Evolutionary conservation across 345 rosid genomes (phyloP).

Genomic region (Gossypium arboreum): DNA sequence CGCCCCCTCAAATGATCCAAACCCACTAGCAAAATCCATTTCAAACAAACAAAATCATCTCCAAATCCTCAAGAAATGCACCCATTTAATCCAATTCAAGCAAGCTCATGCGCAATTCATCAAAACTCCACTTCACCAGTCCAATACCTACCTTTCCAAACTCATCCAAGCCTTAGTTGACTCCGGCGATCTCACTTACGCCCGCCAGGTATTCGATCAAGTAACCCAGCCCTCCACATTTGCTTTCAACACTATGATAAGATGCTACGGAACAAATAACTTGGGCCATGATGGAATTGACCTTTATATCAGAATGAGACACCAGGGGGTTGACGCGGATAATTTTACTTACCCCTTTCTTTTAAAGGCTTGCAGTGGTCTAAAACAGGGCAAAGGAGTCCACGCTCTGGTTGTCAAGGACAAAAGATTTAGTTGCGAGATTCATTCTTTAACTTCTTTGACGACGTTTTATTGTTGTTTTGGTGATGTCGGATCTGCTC

Average conservation of each 20-base stretch:
- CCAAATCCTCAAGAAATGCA: slow-evolving; percentile 15
- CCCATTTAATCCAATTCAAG: slow-evolving; percentile 25
- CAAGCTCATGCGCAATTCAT: slow-evolving; percentile 23
- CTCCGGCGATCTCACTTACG: slow-evolving; percentile 20
- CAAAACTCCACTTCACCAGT: neutral
- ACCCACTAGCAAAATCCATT: neutral
- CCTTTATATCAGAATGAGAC: slow-evolving; percentile 20
- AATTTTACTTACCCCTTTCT: slow-evolving; percentile 25
- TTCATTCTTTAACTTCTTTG: slow-evolving; percentile 25
- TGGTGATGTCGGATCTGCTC: slow-evolving; percentile 23
- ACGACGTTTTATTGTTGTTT: slow-evolving; percentile 16
- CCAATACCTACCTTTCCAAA: slow-evolving; percentile 21
- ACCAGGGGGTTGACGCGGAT: slow-evolving; percentile 18
- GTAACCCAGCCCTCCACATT: slow-evolving; percentile 17
- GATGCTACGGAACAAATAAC: slow-evolving; percentile 18
- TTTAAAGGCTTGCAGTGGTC: slow-evolving; percentile 24
- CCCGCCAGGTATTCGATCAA: slow-evolving; percentile 18
- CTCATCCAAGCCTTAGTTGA: slow-evolving; percentile 20
- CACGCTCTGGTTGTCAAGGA: slow-evolving; percentile 25
- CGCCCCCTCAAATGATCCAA: slow-evolving; percentile 6
- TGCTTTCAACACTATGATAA: slow-evolving; percentile 24
- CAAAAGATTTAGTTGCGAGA: slow-evolving; percentile 7
- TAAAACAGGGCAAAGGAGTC: slow-evolving; percentile 23
- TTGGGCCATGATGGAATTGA: slow-evolving; percentile 12
- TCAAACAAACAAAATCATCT: neutral